phyloP scores from a whole-genome alignment of 768 basidiomycete species.

The Hericium coralloides region DNA sequence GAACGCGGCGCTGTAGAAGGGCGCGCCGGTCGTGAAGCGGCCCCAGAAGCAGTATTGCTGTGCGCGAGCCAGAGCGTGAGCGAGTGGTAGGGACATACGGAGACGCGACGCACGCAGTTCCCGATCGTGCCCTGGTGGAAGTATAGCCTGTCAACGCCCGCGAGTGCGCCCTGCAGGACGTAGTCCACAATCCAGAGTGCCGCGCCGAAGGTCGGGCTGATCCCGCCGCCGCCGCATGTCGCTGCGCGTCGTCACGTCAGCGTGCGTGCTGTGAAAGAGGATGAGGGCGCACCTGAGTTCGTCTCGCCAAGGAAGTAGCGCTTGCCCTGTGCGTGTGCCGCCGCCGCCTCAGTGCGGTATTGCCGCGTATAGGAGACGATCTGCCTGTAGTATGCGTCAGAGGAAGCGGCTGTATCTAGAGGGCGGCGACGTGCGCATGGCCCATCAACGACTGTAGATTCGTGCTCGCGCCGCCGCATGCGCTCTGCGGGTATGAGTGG shows the following conservation, averaged over 20 bases:
- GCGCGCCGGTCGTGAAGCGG: slow-evolving; percentile 23
- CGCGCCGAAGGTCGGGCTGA: slow-evolving; percentile 32
- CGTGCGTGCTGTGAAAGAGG: neutral
- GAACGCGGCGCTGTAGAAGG: slow-evolving; percentile 30
- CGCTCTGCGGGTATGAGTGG: slow-evolving; percentile 31
- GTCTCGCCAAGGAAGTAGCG: slow-evolving; percentile 31
- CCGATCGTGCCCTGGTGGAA: slow-evolving; percentile 35
- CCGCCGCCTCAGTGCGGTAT: slow-evolving; percentile 25
- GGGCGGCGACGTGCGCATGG: slow-evolving; percentile 21
- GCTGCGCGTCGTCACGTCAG: slow-evolving; percentile 13
- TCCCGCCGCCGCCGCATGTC: slow-evolving; percentile 33
- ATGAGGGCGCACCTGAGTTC: slow-evolving; percentile 25
- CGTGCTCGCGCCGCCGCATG: slow-evolving; percentile 28
- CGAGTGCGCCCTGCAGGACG: slow-evolving; percentile 28
- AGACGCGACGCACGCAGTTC: slow-evolving; percentile 22
- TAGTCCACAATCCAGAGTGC: slow-evolving; percentile 34
- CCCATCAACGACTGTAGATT: slow-evolving; percentile 26
- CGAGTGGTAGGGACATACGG: neutral
- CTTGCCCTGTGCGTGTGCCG: slow-evolving; percentile 24
- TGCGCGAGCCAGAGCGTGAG: neutral
- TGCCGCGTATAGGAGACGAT: slow-evolving; percentile 27
- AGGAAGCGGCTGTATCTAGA: neutral
- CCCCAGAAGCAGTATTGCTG: slow-evolving; percentile 36
- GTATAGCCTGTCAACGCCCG: slow-evolving; percentile 28
- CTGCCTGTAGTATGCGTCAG: slow-evolving; percentile 14